Base-by-base conservation (phyloP, 345 rosid genomes). In the Sonneratia alba region DNA sequence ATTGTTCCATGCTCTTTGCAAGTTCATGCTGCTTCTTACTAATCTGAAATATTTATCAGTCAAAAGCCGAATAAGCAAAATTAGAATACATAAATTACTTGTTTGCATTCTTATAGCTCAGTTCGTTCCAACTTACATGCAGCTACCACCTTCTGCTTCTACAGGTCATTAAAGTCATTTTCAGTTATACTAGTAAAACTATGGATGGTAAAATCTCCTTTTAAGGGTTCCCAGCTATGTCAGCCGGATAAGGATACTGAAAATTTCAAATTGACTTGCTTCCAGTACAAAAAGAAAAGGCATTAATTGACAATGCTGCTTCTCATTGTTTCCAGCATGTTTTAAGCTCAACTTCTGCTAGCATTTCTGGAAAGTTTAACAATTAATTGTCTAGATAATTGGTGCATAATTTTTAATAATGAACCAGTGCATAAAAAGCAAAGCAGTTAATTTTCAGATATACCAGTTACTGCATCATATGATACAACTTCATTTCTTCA, bases 11-110 rank as follows among this genome's bases (percentile, higher is more conserved):
- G 77, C 79, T 84, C 87, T 88, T 92, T 68, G 93, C 91, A 82
- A 89, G 85, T 79, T 88, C 84, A 79, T 86, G 92, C 80, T 92
- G 99, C 84, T 85, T 90, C 92, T 89, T 95, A 87, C 96, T 95
- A 81, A 95, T 89, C 99, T 95, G 84, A 62, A 78, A 86, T 62
- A 80, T 70, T 75, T 16, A 70, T 62, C 62, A 72, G 34, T 32
- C 75, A 72, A 14, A 11, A 69, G 38, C 18, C 19, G 9, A 62
- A 27, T 13, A 65, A 64, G 22, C 4, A 7, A 72, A n/a, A 64
- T 48, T 5, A 61, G 24, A 15, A 45, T 16, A 34, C 19, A 22
- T 62, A 36, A 72, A 22, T 62, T 18, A 63, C 34, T 63, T 37
- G 56, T 13, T 34, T 57, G 67, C 42, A 40, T 12, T 18, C 24